Conservation (phyloP, 345 rosid species). For the Trapa incisa region DNA sequence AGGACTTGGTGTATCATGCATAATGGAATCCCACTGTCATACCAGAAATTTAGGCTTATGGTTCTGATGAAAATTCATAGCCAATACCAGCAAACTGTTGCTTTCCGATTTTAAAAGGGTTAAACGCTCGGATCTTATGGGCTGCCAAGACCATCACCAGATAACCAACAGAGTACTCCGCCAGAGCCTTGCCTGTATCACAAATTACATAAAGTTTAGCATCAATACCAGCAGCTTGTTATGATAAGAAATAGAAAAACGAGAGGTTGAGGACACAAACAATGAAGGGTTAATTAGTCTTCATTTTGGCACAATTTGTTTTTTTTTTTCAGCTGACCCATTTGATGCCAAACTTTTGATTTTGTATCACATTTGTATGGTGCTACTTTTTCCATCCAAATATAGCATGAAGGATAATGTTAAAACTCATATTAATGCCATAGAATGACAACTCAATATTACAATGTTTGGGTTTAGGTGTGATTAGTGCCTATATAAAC, state of each 20-base stretch:
- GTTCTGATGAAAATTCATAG: no score
- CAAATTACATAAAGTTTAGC: conserved; percentile 65
- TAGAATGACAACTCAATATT: no score
- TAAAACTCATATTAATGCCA: no score
- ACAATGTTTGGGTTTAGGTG: no score
- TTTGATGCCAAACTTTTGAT: no score
- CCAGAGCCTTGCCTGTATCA: conserved; percentile 98
- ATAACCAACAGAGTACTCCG: conserved; percentile 70
- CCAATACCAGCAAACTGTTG: neutral
- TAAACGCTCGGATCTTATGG: conserved; percentile 11
- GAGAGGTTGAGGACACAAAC: neutral
- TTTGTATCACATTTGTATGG: no score
- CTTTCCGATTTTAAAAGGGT: neutral
- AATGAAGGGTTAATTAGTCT: neutral
- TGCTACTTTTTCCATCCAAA: no score
- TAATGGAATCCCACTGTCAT: neutral
- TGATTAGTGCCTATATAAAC: no score
- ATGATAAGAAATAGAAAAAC: conserved; percentile 6
- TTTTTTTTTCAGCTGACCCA: no score
- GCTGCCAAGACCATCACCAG: conserved; percentile 24
- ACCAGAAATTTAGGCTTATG: no score
- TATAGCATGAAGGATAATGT: no score
- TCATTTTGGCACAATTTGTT: no score
- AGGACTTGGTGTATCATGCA: neutral
- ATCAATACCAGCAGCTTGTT: conserved; percentile 83